These are phyloP conservation scores for Phytophthora fragariaefolia DNA, from an alignment of 352 stramenopile species.

Conservation along the genomic window DNA sequence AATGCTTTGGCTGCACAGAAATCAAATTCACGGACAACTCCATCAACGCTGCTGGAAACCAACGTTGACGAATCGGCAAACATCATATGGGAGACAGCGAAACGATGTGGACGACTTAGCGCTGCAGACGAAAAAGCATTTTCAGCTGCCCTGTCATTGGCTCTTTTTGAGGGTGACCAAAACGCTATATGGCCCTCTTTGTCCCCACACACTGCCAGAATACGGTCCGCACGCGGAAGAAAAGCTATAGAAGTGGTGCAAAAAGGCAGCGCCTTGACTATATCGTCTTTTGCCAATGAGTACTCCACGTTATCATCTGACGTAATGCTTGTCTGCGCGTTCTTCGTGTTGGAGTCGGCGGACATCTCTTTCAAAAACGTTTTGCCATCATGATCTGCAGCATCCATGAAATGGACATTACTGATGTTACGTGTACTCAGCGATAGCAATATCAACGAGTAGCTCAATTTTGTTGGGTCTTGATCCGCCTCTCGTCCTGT, in stretches of 20 bases:
- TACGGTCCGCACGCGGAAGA: conserved; percentile 58
- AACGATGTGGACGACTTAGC: conserved; percentile 59
- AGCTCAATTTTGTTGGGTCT: not conserved
- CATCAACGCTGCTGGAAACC: conserved; percentile 70
- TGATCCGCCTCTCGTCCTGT: conserved; percentile 6
- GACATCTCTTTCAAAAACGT: conserved; percentile 35
- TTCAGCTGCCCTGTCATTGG: not conserved
- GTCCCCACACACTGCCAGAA: conserved; percentile 70
- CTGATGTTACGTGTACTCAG: not conserved
- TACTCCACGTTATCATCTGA: conserved; percentile 48
- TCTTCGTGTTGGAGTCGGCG: conserved; percentile 8
- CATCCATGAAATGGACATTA: conserved; percentile 19
- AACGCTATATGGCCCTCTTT: conserved; percentile 65
- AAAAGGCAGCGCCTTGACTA: conserved; percentile 62
- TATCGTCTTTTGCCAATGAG: conserved; percentile 42
- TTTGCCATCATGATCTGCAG: conserved; percentile 20
- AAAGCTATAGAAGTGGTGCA: conserved; percentile 70
- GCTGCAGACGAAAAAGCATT: conserved; percentile 5
- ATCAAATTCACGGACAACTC: conserved; percentile 65
- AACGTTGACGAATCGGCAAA: conserved; percentile 60
- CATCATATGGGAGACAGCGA: conserved; percentile 57
- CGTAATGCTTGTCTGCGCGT: conserved; percentile 25
- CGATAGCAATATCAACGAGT: conserved; percentile 10
- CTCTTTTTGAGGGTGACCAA: conserved; percentile 15
- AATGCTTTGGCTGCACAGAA: conserved; percentile 45